Percentiles rank a stretch among this genome's conserved stretches.
These are phyloP conservation scores for Domatiomyces globalis DNA, from an alignment of 2,329 filamentous ascomycete species.

Conservation along the genomic window DNA sequence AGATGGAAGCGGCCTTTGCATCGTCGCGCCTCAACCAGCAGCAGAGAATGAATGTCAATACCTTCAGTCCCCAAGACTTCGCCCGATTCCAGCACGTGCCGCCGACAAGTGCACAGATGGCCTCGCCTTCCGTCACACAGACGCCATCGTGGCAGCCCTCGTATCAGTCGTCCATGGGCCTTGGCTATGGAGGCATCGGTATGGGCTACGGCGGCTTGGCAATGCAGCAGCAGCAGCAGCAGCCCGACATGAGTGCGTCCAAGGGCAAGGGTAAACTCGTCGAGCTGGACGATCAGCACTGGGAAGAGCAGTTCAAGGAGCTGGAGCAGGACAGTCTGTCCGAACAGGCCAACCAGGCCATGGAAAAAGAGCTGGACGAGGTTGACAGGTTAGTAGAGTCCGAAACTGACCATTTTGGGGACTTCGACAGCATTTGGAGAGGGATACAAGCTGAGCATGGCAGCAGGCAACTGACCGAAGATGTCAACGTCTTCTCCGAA, in stretches of 20 bases:
- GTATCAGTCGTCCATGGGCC: conserved; percentile 29
- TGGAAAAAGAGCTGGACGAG: conserved; percentile 76
- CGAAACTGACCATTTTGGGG: conserved; percentile 62
- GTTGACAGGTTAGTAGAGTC: conserved; percentile 68
- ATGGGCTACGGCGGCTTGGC: conserved; percentile 36
- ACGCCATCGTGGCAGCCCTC: conserved; percentile 44
- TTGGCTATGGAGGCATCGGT: conserved; percentile 39
- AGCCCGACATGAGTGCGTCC: conserved; percentile 34
- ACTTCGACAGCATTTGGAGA: conserved; percentile 56
- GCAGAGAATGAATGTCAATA: conserved; percentile 26
- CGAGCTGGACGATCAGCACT: conserved; percentile 83
- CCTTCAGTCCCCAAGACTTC: conserved; percentile 75
- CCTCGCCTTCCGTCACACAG: conserved; percentile 42
- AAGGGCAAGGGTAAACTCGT: conserved; percentile 76
- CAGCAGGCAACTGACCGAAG: conserved; percentile 46
- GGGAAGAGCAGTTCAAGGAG: conserved; percentile 92
- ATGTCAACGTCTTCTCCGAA: conserved; percentile 49
- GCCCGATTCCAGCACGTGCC: conserved; percentile 63
- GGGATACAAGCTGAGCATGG: conserved; percentile 33
- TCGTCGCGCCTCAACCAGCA: conserved; percentile 24
- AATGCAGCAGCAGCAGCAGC: conserved; percentile 32
- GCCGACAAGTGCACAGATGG: conserved; percentile 33
- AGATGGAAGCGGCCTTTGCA: conserved; percentile 56
- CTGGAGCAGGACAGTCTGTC: conserved; percentile 41
- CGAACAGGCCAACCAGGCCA: conserved; percentile 54